These are phyloP conservation scores for Hsuehochloa calcarea DNA, from an alignment of 176 grass and related monocot genomes.

Conservation along the genomic window DNA sequence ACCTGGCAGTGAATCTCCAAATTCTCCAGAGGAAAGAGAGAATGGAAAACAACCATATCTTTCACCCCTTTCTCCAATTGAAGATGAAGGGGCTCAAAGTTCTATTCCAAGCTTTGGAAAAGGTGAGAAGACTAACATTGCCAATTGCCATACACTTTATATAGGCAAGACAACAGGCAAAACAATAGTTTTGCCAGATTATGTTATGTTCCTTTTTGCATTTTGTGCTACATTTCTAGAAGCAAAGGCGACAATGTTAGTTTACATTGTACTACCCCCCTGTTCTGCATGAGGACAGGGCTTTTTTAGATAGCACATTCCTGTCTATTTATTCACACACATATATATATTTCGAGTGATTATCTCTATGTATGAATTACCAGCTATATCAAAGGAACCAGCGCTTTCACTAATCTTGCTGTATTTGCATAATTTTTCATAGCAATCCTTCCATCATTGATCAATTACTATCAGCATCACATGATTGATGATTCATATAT, in stretches of 20 bases:
- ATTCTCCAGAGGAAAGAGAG: slow-evolving; percentile 33
- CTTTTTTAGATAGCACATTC: not conserved
- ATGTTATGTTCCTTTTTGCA: not conserved
- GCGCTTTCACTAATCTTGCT: not conserved
- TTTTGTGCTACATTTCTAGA: not conserved
- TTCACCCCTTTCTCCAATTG: slow-evolving; percentile 38
- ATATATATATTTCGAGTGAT: not conserved
- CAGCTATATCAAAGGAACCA: not conserved
- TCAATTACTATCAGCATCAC: not conserved
- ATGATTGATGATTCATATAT: not conserved
- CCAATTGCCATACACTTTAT: not conserved
- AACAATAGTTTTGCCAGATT: not conserved
- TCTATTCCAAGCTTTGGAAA: slow-evolving; percentile 39
- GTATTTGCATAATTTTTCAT: not conserved
- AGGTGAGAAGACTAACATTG: slow-evolving; percentile 33
- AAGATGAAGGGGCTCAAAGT: slow-evolving; percentile 42
- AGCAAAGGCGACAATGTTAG: slow-evolving; percentile 8
- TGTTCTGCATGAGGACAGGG: not conserved
- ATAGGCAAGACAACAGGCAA: not conserved
- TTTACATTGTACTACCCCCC: not conserved
- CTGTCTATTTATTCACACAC: not conserved
- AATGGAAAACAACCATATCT: slow-evolving; percentile 20
- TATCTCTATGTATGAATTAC: not conserved
- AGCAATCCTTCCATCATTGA: not conserved
- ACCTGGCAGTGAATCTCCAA: slow-evolving; percentile 34